phyloP scores from a whole-genome alignment of 2,329 filamentous ascomycete species.

The Diatrype stigma region DNA sequence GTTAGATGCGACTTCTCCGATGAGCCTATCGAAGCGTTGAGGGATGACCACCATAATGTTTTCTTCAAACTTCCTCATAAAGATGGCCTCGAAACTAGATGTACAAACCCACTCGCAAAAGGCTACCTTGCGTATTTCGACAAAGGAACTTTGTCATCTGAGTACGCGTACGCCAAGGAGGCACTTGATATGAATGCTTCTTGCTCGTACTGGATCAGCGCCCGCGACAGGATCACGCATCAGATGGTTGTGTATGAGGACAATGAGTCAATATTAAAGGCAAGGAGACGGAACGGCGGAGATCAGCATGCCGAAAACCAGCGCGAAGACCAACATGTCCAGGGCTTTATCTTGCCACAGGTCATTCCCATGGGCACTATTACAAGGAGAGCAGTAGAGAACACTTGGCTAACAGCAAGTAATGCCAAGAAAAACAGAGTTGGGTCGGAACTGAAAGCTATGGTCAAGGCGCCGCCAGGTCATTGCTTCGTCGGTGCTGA shows the following conservation, averaged over 20 bases:
- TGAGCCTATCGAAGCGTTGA: conserved; percentile 62
- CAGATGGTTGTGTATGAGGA: conserved; percentile 90
- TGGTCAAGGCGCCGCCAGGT: conserved; percentile 86
- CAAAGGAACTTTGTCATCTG: conserved; percentile 78
- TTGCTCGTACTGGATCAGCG: conserved; percentile 98
- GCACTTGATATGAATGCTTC: conserved; percentile 98
- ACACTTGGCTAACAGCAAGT: conserved; percentile 96
- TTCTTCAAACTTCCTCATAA: conserved; percentile 98
- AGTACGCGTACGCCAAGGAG: conserved; percentile 87
- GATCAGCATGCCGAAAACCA: no score
- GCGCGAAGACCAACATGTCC: conserved; percentile 22
- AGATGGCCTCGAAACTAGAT: conserved; percentile 81
- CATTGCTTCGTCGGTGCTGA: conserved; percentile 95
- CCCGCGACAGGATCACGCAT: conserved; percentile 85
- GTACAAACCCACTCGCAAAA: conserved; percentile 85
- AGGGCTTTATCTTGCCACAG: conserved; percentile 90
- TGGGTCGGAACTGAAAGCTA: conserved; percentile 93
- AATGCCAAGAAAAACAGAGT: conserved; percentile 96
- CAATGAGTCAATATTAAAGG: conserved; percentile 39
- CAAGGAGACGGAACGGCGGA: conserved; percentile 9
- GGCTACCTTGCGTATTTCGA: conserved; percentile 89
- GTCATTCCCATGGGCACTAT: conserved; percentile 98
- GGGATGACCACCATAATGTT: conserved; percentile 58
- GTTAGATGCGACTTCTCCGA: conserved; percentile 71
- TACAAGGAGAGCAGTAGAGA: conserved; percentile 89